Evolutionary conservation across 75 land plant species (phyloP), one percentile per base, ranked within the genome.

Genomic region (Larix kaempferi): DNA sequence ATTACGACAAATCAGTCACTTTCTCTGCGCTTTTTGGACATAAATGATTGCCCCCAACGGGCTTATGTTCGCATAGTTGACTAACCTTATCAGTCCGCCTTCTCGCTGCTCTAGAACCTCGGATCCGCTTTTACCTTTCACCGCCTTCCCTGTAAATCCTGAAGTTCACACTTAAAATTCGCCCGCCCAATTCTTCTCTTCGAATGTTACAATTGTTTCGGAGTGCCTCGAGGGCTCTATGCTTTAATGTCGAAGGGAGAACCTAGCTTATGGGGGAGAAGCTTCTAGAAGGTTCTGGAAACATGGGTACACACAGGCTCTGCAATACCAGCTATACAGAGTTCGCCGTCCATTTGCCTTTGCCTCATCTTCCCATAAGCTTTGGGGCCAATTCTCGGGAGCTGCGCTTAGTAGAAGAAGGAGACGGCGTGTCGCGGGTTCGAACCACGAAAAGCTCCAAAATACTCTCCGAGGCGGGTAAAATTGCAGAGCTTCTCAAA

Each of bases 401-500:
- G 72, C 25, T 69, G 19, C 35, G 21, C 41, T 21, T 41, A 21
- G 52, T 69, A 7, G 72, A 69, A 69, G 44, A 69, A 19, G 72
- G 72, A 41, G 25, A 69, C 52, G 49, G 25, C 3, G 52, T 44
- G n/a, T 69, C 25, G 49, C 23, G 23, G n/a, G 69, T 65, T 33
- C 39, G 41, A 65, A 37, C 39, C 41, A 19, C n/a, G 69, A 37
- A 65, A 37, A 69, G 25, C 25, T 39, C 49, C 49, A 29, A 41
- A 41, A 10, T 11, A 69, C 37, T 69, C 23, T 41, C 72, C 11
- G 22, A 5, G 17, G 72, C 52, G 2, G 8, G 44, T 17, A 69
- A 69, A 69, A 69, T 69, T 69, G 52, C 72, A 69, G 49, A 69
- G 72, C 72, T 39, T 69, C 72, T 69, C 11, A 69, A 69, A 41